A percentile compares a stretch with the other conserved stretches of the same genome.
Conservation (phyloP, 306 rosid genomes). For the Cucumis cinereus region DNA sequence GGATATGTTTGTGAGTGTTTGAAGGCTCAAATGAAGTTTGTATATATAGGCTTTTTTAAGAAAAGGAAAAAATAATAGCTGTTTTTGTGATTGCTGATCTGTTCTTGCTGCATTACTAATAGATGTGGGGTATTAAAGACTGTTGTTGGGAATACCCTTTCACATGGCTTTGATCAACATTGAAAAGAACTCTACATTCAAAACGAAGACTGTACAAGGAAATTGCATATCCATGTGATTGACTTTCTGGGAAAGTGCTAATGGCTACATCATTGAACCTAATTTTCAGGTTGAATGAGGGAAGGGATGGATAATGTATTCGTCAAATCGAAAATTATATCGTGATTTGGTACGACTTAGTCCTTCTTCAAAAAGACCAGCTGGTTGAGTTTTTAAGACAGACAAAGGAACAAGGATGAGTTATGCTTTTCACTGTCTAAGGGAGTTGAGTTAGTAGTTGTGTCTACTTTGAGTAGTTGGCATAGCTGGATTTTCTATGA, state of each 20-base stretch:
- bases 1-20: background rate
- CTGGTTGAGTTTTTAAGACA: background rate
- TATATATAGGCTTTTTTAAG: background rate
- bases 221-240: background rate
- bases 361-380: background rate
- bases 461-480: conserved; percentile 5
- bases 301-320: background rate
- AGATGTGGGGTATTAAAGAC: background rate
- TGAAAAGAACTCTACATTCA: background rate
- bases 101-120: background rate
- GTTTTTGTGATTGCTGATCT: background rate
- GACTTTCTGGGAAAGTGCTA: background rate
- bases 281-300: background rate
- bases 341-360: background rate
- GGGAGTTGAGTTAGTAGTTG: background rate
- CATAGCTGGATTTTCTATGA: conserved; percentile 2
- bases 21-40: background rate
- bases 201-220: background rate
- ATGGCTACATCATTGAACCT: background rate
- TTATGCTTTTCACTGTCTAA: conserved; percentile 2
- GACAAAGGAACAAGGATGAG: conserved; percentile 1
- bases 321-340: background rate
- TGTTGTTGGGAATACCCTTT: conserved; percentile 2
- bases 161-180: conserved; percentile 6
- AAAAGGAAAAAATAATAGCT: background rate